A percentile compares a stretch with the other conserved stretches of the same genome.
Evolutionary conservation across 225 moss, liverwort and hornwort species (phyloP).

Genomic region (Marchantia paleacea): DNA sequence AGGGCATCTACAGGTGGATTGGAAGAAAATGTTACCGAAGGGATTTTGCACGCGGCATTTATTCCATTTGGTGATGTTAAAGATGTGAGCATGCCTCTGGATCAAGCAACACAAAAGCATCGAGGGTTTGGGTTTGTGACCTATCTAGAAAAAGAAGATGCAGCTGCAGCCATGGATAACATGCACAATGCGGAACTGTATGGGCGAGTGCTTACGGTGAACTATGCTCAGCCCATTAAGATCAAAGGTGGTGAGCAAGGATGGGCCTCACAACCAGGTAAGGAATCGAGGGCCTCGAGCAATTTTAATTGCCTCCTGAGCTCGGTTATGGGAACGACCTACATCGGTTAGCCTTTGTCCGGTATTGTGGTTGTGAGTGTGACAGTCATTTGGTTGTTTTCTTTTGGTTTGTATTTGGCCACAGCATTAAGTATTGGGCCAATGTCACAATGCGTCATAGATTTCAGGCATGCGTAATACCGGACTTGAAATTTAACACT

Average conservation of each 20-base stretch:
- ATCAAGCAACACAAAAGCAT: constrained; percentile 92
- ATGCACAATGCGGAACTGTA: constrained; percentile 97
- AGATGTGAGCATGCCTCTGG: constrained; percentile 92
- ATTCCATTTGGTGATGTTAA: constrained; percentile 96
- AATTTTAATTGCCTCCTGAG: background rate
- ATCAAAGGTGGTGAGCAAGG: constrained; percentile 63
- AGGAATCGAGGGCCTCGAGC: background rate
- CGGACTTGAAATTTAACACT: background rate
- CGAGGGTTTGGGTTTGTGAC: constrained; percentile 90
- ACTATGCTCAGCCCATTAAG: constrained; percentile 64
- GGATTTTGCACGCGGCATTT: constrained; percentile 91
- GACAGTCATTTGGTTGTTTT: background rate
- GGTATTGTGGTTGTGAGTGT: background rate
- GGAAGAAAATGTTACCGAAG: constrained; percentile 93
- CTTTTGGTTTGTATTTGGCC: background rate
- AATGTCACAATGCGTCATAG: no score
- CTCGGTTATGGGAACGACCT: background rate
- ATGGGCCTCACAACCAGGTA: constrained; percentile 59
- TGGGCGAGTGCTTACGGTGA: constrained; percentile 93
- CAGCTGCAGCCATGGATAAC: constrained; percentile 94
- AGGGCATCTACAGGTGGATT: constrained; percentile 62
- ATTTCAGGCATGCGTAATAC: no score
- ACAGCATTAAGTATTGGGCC: no score
- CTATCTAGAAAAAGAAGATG: constrained; percentile 97
- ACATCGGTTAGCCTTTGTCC: background rate